These are phyloP conservation scores for Wickerhamomyces silvicola DNA, from an alignment of 805 yeast genomes.

Conservation along the genomic window DNA sequence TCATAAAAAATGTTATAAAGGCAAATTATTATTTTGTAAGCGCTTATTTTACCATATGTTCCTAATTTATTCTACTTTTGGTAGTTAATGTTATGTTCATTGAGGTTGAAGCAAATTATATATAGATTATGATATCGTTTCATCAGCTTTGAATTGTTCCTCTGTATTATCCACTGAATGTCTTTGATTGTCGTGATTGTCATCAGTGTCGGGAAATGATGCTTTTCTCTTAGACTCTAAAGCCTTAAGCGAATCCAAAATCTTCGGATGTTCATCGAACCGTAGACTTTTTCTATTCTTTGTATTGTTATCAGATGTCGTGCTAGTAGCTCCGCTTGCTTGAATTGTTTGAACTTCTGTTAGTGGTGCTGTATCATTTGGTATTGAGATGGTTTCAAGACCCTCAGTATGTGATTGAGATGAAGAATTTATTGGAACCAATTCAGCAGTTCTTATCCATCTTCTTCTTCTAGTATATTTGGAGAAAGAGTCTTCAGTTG, in stretches of 20 bases:
- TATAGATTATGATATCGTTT: too few species aligned
- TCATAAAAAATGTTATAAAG: too few species aligned
- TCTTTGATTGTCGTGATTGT: constrained; percentile 1
- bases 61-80: too few species aligned
- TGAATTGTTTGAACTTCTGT: constrained; percentile 17
- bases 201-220: constrained; percentile 6
- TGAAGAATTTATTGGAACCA: constrained; percentile 36
- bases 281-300: constrained; percentile 36
- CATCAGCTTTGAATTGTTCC: background rate
- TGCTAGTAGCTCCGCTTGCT: constrained; percentile 14
- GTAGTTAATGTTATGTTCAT: too few species aligned
- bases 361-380: constrained; percentile 10
- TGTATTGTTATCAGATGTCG: constrained; percentile 8
- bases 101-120: too few species aligned
- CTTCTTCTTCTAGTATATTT: constrained; percentile 92
- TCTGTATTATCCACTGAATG: background rate
- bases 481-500: constrained; percentile 80
- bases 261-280: constrained; percentile 34
- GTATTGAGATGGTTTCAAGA: background rate
- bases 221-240: constrained; percentile 10
- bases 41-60: too few species aligned
- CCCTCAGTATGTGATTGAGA: constrained; percentile 7
- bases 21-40: too few species aligned
- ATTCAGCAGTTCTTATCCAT: constrained; percentile 93
- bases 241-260: constrained; percentile 18